These are phyloP conservation scores for Fraxinus velutina DNA, from an alignment of 305 asterid genomes.

Conservation along the genomic window DNA sequence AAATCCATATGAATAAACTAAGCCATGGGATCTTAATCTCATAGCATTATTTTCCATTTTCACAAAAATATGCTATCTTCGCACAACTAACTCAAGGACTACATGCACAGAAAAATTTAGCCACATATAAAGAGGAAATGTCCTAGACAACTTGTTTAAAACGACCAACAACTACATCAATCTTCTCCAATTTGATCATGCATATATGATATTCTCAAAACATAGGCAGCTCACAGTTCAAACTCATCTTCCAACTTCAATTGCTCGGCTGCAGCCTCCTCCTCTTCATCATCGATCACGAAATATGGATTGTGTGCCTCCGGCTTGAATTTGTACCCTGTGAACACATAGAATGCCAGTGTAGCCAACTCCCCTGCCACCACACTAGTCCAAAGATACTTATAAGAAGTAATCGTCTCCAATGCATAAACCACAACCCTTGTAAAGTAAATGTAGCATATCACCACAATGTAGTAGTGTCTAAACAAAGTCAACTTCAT, in stretches of 20 bases:
- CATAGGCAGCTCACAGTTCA: constrained; percentile 48
- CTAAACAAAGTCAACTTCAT: constrained; percentile 44
- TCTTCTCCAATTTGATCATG: constrained; percentile 21
- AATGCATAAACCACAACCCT: constrained; percentile 47
- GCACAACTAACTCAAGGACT: constrained; percentile 25
- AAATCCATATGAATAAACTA: neutral
- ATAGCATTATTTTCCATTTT: constrained; percentile 25
- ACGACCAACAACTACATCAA: constrained; percentile 22
- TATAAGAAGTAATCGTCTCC: constrained; percentile 39
- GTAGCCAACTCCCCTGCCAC: constrained; percentile 43
- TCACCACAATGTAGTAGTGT: constrained; percentile 39
- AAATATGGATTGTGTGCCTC: constrained; percentile 86
- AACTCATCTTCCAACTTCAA: constrained; percentile 85
- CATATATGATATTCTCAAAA: neutral
- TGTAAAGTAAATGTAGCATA: constrained; percentile 43
- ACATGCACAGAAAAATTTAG: neutral
- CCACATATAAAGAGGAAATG: constrained; percentile 21
- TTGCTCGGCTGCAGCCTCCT: constrained; percentile 85
- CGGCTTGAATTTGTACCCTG: constrained; percentile 62
- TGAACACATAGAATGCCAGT: constrained; percentile 41
- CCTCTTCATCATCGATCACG: constrained; percentile 77
- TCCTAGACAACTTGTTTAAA: constrained; percentile 29
- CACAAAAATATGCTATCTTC: constrained; percentile 18
- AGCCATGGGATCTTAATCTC: constrained; percentile 4
- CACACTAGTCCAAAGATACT: constrained; percentile 45